phyloP scores from a whole-genome alignment of 2,329 filamentous ascomycete genomes.

The Aspergillus carbonarius region DNA sequence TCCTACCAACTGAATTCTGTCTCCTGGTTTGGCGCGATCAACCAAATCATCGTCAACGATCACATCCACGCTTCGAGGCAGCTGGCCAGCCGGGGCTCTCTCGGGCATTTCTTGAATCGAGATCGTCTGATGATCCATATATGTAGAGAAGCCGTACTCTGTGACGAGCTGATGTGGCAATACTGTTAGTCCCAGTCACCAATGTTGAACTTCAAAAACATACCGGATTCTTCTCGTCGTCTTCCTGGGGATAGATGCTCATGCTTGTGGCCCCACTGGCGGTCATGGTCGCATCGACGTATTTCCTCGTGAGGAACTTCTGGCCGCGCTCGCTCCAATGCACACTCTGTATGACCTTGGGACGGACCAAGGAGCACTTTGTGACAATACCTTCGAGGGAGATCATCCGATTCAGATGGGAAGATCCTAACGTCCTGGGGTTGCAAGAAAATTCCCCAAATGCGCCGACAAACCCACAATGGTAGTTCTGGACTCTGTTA shows the following conservation, averaged over 20 bases:
- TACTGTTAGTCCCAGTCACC: constrained; percentile 13
- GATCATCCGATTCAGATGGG: constrained; percentile 93
- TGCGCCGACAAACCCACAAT: constrained; percentile 94
- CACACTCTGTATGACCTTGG: constrained; percentile 97
- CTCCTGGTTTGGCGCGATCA: constrained; percentile 90
- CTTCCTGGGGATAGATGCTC: constrained; percentile 90
- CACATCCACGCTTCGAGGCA: constrained; percentile 92
- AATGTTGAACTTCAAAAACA: constrained; percentile 15
- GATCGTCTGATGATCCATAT: constrained; percentile 94
- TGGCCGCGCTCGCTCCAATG: constrained; percentile 89
- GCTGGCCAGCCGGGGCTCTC: constrained; percentile 87
- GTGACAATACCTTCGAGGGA: constrained; percentile 97
- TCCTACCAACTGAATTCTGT: constrained; percentile 94
- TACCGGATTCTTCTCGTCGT: constrained; percentile 84
- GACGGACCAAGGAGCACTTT: constrained; percentile 88
- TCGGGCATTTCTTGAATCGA: constrained; percentile 99
- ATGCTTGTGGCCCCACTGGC: constrained; percentile 79
- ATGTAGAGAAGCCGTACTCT: constrained; percentile 94
- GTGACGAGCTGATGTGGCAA: constrained; percentile 65
- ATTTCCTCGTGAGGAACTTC: constrained; percentile 85
- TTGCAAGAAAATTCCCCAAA: constrained; percentile 96
- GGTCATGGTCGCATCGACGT: constrained; percentile 96
- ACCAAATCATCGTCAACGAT: constrained; percentile 96
- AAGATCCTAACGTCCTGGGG: constrained; percentile 83
- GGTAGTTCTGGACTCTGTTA: constrained; percentile 59